Evolutionary conservation across 1,284 basidiomycete species (phyloP).

Genomic region (Microbotryum saponariae): DNA sequence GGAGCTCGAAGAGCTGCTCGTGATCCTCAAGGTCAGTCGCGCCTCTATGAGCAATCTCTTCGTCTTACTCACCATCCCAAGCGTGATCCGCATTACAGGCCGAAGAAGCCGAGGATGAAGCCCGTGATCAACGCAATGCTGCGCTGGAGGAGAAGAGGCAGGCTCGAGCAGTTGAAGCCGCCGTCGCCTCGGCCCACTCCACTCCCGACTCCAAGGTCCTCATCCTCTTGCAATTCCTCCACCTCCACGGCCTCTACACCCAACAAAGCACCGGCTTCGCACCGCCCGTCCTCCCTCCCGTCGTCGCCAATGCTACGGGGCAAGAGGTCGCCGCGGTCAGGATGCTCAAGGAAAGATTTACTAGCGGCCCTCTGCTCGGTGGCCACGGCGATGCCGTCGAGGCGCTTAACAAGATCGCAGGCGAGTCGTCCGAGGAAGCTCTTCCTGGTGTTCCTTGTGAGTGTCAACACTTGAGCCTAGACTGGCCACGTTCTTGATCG

Average conservation of each 20-base stretch:
- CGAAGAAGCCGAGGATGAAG: constrained; percentile 36
- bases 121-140: constrained; percentile 26
- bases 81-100: constrained; percentile 18
- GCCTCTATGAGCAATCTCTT: neutral
- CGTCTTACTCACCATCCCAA: neutral
- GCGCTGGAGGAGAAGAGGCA: constrained; percentile 33
- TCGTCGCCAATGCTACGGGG: constrained; percentile 33
- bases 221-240: constrained; percentile 38
- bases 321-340: constrained; percentile 36
- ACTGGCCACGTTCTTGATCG: too few relatives aligned
- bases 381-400: constrained; percentile 35
- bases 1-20: constrained; percentile 37
- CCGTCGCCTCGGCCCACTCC: constrained; percentile 28
- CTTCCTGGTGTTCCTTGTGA: constrained; percentile 35
- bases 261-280: constrained; percentile 22
- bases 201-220: constrained; percentile 31
- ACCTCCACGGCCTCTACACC: constrained; percentile 35
- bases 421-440: constrained; percentile 24
- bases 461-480: neutral
- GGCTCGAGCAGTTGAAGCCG: constrained; percentile 31
- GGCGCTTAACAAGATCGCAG: constrained; percentile 26
- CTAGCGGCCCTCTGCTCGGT: constrained; percentile 36
- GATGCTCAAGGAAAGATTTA: constrained; percentile 33
- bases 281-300: constrained; percentile 28
- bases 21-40: constrained; percentile 34